Evolutionary conservation across 768 basidiomycete genomes (phyloP).

Genomic region (Amanita pseudoporphyria): DNA sequence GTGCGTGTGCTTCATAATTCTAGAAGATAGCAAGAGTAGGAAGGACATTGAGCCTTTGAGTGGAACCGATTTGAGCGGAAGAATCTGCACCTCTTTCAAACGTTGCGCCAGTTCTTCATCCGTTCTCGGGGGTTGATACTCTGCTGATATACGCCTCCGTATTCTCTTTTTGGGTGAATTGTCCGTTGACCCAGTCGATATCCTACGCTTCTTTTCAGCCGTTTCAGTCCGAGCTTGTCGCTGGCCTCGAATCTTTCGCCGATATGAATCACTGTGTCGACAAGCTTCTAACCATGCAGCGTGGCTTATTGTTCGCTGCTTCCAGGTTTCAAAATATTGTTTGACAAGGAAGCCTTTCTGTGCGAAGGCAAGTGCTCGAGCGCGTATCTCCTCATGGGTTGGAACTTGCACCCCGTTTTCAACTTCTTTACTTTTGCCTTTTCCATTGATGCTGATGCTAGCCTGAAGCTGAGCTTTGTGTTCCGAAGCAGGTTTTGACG

Average conservation of each 20-base stretch:
- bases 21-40: constrained; percentile 19
- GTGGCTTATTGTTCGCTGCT: constrained; percentile 31
- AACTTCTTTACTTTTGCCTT: constrained; percentile 21
- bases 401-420: constrained; percentile 7
- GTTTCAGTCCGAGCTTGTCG: constrained; percentile 11
- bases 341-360: constrained; percentile 31
- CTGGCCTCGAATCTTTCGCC: constrained; percentile 31
- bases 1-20: constrained; percentile 66
- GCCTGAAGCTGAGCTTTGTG: background rate
- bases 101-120: constrained; percentile 59
- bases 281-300: constrained; percentile 56
- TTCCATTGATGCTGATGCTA: constrained; percentile 16
- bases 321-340: constrained; percentile 36
- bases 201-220: constrained; percentile 25
- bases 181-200: constrained; percentile 16
- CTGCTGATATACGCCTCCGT: constrained; percentile 29
- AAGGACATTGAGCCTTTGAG: constrained; percentile 12
- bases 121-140: constrained; percentile 44
- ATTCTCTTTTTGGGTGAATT: constrained; percentile 29
- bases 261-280: constrained; percentile 50
- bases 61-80: constrained; percentile 12
- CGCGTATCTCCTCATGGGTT: constrained; percentile 26
- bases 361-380: constrained; percentile 32
- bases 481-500: background rate
- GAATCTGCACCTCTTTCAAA: constrained; percentile 52